A percentile compares a stretch with the other conserved stretches of the same genome.
These are phyloP conservation scores for Isochrysis galbana DNA, from an alignment of 78 protist species.

Conservation along the genomic window DNA sequence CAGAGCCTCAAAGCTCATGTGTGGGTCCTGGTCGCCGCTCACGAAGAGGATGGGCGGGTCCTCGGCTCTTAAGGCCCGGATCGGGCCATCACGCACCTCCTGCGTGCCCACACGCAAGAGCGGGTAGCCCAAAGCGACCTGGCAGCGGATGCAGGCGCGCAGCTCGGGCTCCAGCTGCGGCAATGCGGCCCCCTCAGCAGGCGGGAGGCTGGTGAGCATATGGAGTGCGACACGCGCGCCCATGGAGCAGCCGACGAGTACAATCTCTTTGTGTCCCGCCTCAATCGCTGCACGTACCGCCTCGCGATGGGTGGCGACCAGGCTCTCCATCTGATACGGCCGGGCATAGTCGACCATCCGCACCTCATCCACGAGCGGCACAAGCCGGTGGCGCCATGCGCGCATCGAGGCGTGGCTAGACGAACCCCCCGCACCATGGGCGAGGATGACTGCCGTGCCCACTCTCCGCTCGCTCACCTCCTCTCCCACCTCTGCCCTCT, in stretches of 20 bases:
- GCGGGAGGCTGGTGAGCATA: background rate
- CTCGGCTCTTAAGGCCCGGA: background rate
- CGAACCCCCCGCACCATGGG: slow-evolving; percentile 9
- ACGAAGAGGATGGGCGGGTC: background rate
- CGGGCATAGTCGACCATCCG: background rate
- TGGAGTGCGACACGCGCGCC: background rate
- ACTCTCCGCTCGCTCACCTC: background rate
- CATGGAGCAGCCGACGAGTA: background rate
- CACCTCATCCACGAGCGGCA: background rate
- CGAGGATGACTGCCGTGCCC: background rate
- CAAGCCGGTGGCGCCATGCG: background rate
- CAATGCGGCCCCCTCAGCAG: background rate
- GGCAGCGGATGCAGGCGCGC: background rate
- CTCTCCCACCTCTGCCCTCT: background rate
- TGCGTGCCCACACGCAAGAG: background rate
- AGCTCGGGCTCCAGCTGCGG: background rate
- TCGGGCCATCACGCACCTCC: background rate
- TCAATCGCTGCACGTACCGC: background rate
- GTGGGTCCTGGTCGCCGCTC: background rate
- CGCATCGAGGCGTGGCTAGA: background rate
- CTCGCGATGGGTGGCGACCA: background rate
- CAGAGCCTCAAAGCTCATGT: background rate
- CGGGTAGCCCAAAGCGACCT: background rate
- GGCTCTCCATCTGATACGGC: background rate
- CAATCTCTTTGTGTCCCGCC: background rate